Evolutionary conservation across 495 filamentous ascomycete genomes (phyloP).

Genomic region (Bryoglossum gracile): DNA sequence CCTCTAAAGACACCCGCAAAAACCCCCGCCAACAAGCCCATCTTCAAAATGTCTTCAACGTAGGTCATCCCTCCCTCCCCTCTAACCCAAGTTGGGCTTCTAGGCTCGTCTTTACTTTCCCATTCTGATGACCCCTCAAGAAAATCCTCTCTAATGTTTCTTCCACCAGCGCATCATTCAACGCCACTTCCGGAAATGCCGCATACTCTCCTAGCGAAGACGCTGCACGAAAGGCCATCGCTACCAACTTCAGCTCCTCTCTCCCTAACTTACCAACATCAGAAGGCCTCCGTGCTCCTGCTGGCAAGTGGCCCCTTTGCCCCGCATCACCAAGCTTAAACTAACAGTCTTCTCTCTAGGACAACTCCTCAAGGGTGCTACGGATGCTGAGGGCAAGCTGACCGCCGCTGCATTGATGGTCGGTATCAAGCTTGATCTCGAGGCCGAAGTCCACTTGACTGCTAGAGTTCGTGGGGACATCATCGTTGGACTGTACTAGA

Average conservation of each 20-base stretch:
- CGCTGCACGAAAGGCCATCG: conserved; percentile 16
- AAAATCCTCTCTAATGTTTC: conserved; percentile 19
- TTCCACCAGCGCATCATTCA: conserved; percentile 27
- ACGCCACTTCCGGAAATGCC: conserved; percentile 24
- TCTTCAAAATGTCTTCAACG: conserved; percentile 8
- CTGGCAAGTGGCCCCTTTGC: conserved; percentile 35
- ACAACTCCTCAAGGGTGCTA: conserved; percentile 32
- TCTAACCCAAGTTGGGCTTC: no score
- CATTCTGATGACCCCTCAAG: conserved; percentile 25
- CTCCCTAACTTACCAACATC: conserved; percentile 32
- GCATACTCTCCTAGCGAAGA: conserved; percentile 15
- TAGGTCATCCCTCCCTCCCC: background rate
- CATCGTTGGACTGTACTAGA: conserved; percentile 12
- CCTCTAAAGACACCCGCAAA: background rate
- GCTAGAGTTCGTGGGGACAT: conserved; percentile 40
- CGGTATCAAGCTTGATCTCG: conserved; percentile 41
- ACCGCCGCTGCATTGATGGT: conserved; percentile 36
- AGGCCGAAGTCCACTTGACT: conserved; percentile 40
- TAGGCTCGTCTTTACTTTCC: no score
- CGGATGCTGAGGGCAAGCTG: conserved; percentile 36
- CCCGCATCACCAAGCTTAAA: no score
- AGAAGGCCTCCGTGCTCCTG: conserved; percentile 31
- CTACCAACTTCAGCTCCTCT: conserved; percentile 22
- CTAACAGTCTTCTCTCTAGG: no score
- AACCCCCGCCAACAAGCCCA: background rate